A percentile compares a stretch with the other conserved stretches of the same genome.
Evolutionary conservation across 192 early-diverging fungal species (phyloP).

Genomic region (Umbelopsis sp.): DNA sequence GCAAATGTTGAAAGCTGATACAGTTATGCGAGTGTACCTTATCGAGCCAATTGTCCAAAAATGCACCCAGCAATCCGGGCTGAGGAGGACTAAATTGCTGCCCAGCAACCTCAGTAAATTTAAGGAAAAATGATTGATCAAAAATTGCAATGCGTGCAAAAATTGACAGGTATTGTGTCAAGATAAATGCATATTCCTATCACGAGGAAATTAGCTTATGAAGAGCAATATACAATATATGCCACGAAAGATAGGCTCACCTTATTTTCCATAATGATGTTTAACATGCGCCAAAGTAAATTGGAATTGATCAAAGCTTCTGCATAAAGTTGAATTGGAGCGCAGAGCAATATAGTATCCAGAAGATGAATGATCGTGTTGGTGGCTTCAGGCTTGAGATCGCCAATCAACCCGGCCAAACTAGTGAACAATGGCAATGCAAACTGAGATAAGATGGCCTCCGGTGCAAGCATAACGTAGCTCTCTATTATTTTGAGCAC

Average conservation of each 20-base stretch:
- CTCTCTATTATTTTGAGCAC: slow-evolving; percentile 86
- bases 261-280: slow-evolving; percentile 54
- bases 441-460: slow-evolving; percentile 22
- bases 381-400: slow-evolving; percentile 61
- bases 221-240: neutral
- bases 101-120: slow-evolving; percentile 48
- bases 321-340: slow-evolving; percentile 48
- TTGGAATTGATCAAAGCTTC: slow-evolving; percentile 58
- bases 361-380: slow-evolving; percentile 62
- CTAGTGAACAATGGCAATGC: slow-evolving; percentile 5
- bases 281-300: slow-evolving; percentile 58
- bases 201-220: neutral
- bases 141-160: slow-evolving; percentile 65
- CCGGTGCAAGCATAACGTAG: slow-evolving; percentile 72
- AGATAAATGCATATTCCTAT: slow-evolving; percentile 57
- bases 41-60: slow-evolving; percentile 67
- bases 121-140: slow-evolving; percentile 56
- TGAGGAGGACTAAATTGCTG: slow-evolving; percentile 45
- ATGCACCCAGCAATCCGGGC: slow-evolving; percentile 47
- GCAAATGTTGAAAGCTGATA: neutral
- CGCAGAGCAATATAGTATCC: slow-evolving; percentile 56
- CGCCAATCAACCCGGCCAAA: slow-evolving; percentile 38
- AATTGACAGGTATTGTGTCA: slow-evolving; percentile 65
- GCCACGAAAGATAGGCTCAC: slow-evolving; percentile 21
- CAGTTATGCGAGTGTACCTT: slow-evolving; percentile 48